Evolutionary conservation across 1,139 yeast species (phyloP).

Genomic region (Debaryomyces subglobosus): DNA sequence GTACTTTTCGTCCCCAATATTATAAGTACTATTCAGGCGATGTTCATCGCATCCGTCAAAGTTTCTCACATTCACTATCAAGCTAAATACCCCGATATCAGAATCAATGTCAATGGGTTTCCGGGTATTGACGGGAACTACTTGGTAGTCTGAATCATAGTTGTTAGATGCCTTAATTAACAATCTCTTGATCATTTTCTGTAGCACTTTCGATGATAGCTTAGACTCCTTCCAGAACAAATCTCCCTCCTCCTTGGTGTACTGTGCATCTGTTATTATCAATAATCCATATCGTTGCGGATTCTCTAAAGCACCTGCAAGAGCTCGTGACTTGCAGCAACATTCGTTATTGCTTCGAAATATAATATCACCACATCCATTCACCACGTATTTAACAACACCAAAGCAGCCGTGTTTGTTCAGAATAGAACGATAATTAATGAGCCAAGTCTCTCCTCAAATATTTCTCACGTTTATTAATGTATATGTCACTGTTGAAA

Average conservation of each 20-base stretch:
- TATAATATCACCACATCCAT: not conserved
- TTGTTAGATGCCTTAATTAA: slow-evolving; percentile 37
- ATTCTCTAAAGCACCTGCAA: not conserved
- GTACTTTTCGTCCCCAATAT: slow-evolving; percentile 31
- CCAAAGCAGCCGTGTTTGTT: no score
- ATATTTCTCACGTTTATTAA: no score
- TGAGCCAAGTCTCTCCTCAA: no score
- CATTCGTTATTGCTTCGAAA: not conserved
- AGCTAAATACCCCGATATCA: slow-evolving; percentile 40
- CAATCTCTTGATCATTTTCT: slow-evolving; percentile 33
- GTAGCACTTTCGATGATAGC: not conserved
- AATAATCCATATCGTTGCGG: not conserved
- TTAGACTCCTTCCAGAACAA: not conserved
- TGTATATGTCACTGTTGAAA: not conserved
- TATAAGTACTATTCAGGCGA: slow-evolving; percentile 35
- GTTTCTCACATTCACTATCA: slow-evolving; percentile 44
- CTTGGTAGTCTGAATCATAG: slow-evolving; percentile 29
- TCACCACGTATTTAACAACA: no score
- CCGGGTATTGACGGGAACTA: slow-evolving; percentile 51
- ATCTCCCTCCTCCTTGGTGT: not conserved
- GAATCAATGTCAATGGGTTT: slow-evolving; percentile 38
- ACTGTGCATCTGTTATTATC: not conserved
- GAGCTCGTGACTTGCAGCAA: not conserved
- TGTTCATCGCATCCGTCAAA: slow-evolving; percentile 52
- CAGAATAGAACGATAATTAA: no score